Evolutionary conservation across 2,329 filamentous ascomycete species (phyloP).

Genomic region (Paracorniculantispora psalliotae): DNA sequence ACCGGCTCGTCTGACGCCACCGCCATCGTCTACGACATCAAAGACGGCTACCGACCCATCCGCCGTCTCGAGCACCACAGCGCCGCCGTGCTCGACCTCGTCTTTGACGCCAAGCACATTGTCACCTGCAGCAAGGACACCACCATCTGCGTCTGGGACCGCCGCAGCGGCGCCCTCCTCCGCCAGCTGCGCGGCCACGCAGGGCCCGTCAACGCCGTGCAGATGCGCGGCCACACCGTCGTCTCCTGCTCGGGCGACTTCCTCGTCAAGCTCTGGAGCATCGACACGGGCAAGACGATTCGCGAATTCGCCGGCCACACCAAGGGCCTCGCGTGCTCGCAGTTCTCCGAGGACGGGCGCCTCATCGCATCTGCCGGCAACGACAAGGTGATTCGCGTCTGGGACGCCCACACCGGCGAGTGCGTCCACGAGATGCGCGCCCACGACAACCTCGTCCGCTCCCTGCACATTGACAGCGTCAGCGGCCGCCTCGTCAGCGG

Average conservation of each 20-base stretch:
- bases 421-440: conserved; percentile 76
- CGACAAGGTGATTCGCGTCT: conserved; percentile 92
- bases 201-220: conserved; percentile 93
- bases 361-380: conserved; percentile 93
- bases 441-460: conserved; percentile 81
- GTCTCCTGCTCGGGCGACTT: conserved; percentile 94
- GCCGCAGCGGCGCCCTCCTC: conserved; percentile 67
- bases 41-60: conserved; percentile 72
- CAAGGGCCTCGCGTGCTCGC: conserved; percentile 89
- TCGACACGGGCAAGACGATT: conserved; percentile 80
- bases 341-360: conserved; percentile 92
- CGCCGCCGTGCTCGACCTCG: conserved; percentile 88
- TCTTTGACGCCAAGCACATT: conserved; percentile 87
- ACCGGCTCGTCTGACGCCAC: conserved; percentile 90
- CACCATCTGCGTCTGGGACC: conserved; percentile 91
- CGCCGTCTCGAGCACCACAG: conserved; percentile 72
- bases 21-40: conserved; percentile 87
- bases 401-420: conserved; percentile 86
- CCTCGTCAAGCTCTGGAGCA: conserved; percentile 90
- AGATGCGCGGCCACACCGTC: conserved; percentile 86
- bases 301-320: conserved; percentile 88
- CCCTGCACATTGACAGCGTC: conserved; percentile 81
- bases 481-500: conserved; percentile 85
- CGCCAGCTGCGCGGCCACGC: conserved; percentile 79
- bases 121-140: conserved; percentile 96